These are phyloP conservation scores for Gigaspora rosea DNA, from an alignment of 192 early-diverging fungal genomes.

Conservation along the genomic window DNA sequence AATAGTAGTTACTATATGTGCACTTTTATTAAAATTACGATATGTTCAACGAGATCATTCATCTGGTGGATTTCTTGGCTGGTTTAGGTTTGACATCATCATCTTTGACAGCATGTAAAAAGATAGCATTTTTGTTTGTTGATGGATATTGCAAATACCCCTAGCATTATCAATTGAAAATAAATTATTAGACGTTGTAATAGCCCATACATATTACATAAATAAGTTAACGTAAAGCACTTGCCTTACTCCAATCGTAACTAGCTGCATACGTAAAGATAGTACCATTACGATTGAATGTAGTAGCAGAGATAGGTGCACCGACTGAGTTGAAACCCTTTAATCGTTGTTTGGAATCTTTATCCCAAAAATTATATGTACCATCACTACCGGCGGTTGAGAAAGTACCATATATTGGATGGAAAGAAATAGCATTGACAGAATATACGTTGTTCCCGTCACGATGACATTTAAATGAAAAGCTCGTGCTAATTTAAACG, in stretches of 20 bases:
- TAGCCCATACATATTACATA: too few relatives aligned
- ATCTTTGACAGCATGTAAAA: constrained; percentile 28
- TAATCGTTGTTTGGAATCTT: constrained; percentile 84
- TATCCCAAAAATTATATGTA: constrained; percentile 91
- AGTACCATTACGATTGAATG: constrained; percentile 78
- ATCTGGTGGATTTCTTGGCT: constrained; percentile 3
- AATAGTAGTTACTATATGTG: too few relatives aligned
- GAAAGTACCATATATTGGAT: constrained; percentile 87
- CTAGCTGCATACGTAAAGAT: constrained; percentile 91
- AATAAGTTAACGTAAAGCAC: too few relatives aligned
- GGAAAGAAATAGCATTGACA: constrained; percentile 75
- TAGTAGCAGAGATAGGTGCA: constrained; percentile 67
- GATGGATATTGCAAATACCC: constrained; percentile 16
- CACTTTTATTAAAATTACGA: too few relatives aligned
- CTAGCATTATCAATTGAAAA: neutral
- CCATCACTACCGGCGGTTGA: constrained; percentile 88
- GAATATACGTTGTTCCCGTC: constrained; percentile 65
- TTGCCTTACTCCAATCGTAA: constrained; percentile 84
- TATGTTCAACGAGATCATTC: too few relatives aligned
- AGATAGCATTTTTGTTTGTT: constrained; percentile 4
- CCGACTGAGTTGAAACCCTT: constrained; percentile 70
- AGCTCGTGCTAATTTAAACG: constrained; percentile 55
- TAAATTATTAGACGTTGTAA: too few relatives aligned
- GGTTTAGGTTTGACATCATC: constrained; percentile 32
- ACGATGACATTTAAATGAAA: constrained; percentile 96